Conservation (phyloP, 257 asterid genomes). For the Oldenlandia corymbosa region DNA sequence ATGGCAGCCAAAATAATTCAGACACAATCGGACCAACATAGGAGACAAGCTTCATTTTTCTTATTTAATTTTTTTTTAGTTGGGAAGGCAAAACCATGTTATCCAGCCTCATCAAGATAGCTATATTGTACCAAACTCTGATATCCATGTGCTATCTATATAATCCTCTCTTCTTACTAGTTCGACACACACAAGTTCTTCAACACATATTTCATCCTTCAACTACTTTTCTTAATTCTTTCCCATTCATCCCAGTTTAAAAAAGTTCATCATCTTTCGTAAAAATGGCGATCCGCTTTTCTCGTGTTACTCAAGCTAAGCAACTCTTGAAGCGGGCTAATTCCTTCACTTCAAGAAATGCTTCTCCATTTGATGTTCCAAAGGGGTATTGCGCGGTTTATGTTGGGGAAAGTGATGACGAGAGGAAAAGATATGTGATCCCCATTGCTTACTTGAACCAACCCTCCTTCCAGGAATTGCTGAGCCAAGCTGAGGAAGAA, state of each 20-base stretch:
- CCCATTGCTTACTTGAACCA: slow-evolving; percentile 27
- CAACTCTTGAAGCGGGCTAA: slow-evolving; percentile 26
- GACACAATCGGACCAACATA: no score
- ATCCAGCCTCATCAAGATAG: neutral
- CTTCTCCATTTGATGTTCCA: slow-evolving; percentile 10
- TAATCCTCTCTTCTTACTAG: neutral
- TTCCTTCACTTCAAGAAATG: slow-evolving; percentile 12
- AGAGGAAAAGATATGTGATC: slow-evolving; percentile 23
- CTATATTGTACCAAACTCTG: neutral
- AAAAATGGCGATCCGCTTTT: slow-evolving; percentile 41
- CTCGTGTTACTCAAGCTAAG: slow-evolving; percentile 42
- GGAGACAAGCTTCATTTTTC: no score
- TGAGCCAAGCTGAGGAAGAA: slow-evolving; percentile 25
- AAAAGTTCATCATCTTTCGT: neutral
- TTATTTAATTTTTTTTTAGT: no score
- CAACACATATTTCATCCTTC: no score
- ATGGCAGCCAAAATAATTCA: no score
- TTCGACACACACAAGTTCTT: neutral
- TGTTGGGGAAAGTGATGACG: slow-evolving; percentile 27
- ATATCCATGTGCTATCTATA: neutral
- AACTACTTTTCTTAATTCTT: no score
- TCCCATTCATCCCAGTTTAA: no score
- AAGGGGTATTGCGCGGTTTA: slow-evolving; percentile 28
- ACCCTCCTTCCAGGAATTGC: slow-evolving; percentile 22
- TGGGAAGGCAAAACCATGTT: slow-evolving; percentile 4